phyloP scores from a whole-genome alignment of 2,329 filamentous ascomycete species.

The Beauveria varroae region DNA sequence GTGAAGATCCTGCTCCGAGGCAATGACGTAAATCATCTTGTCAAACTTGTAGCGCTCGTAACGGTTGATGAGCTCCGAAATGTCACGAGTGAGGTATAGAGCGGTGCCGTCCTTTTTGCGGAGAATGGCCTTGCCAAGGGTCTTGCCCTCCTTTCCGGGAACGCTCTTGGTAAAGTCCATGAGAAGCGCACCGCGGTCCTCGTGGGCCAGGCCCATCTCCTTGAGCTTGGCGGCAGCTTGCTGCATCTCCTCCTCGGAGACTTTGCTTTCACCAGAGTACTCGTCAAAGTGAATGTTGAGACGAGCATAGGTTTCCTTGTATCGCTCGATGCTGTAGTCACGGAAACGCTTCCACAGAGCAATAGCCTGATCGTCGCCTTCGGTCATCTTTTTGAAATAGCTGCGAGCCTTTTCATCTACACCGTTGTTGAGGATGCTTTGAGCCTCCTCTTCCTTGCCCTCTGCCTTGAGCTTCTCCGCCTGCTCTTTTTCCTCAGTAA shows the following conservation, averaged over 20 bases:
- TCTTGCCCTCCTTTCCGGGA: constrained; percentile 58
- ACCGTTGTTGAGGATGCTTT: constrained; percentile 38
- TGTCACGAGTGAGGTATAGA: constrained; percentile 71
- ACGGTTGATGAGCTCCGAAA: constrained; percentile 64
- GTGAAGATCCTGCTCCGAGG: constrained; percentile 64
- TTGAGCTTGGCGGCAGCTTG: constrained; percentile 53
- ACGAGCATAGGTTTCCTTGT: constrained; percentile 60
- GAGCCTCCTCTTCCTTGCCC: constrained; percentile 59
- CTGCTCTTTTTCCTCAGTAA: constrained; percentile 21
- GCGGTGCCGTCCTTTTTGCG: constrained; percentile 69
- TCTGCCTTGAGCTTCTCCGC: constrained; percentile 35
- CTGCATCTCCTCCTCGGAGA: constrained; percentile 59
- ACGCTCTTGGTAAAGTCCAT: constrained; percentile 65
- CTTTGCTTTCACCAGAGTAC: constrained; percentile 69
- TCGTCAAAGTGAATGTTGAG: constrained; percentile 66
- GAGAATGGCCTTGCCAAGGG: constrained; percentile 62
- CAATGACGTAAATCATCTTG: constrained; percentile 75
- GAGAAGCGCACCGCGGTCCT: constrained; percentile 64
- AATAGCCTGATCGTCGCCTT: constrained; percentile 53
- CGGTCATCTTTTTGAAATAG: constrained; percentile 66
- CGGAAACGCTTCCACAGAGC: constrained; percentile 59
- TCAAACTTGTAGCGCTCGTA: constrained; percentile 59
- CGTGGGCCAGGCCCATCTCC: constrained; percentile 57
- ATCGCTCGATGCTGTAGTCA: constrained; percentile 58
- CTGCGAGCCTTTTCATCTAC: constrained; percentile 68